phyloP scores from a whole-genome alignment of 2,329 filamentous ascomycete genomes.

The Talaromyces marneffei region DNA sequence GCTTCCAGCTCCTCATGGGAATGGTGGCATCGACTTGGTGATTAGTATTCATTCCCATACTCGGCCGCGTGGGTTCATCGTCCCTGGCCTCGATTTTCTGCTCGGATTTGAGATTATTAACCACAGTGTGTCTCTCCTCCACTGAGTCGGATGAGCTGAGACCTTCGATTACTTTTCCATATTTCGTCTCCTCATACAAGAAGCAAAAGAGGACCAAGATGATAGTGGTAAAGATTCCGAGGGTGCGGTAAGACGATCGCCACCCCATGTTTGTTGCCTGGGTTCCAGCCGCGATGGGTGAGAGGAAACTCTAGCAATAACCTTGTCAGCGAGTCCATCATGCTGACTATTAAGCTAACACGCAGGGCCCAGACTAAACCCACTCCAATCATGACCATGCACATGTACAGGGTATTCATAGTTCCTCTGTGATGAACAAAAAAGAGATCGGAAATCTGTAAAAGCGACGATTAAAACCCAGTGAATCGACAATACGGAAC shows the following conservation, averaged over 20 bases:
- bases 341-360: too few relatives aligned
- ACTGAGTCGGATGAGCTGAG: too few relatives aligned
- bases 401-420: slow-evolving; percentile 47
- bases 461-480: neutral
- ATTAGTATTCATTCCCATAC: too few relatives aligned
- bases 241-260: slow-evolving; percentile 32
- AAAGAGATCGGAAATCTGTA: slow-evolving; percentile 43
- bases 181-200: slow-evolving; percentile 36
- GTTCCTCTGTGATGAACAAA: slow-evolving; percentile 45
- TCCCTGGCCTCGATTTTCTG: too few relatives aligned
- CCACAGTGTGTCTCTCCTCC: too few relatives aligned
- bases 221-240: slow-evolving; percentile 28
- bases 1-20: neutral
- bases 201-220: slow-evolving; percentile 28
- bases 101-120: too few relatives aligned
- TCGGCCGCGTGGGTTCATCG: too few relatives aligned
- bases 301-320: slow-evolving; percentile 23
- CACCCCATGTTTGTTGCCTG: slow-evolving; percentile 31
- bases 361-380: too few relatives aligned
- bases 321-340: slow-evolving; percentile 4
- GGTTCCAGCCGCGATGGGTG: slow-evolving; percentile 30
- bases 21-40: neutral
- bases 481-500: neutral
- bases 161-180: slow-evolving; percentile 19
- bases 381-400: slow-evolving; percentile 33